phyloP scores from a whole-genome alignment of 495 filamentous ascomycete species.

The Penicillium pulvis region DNA sequence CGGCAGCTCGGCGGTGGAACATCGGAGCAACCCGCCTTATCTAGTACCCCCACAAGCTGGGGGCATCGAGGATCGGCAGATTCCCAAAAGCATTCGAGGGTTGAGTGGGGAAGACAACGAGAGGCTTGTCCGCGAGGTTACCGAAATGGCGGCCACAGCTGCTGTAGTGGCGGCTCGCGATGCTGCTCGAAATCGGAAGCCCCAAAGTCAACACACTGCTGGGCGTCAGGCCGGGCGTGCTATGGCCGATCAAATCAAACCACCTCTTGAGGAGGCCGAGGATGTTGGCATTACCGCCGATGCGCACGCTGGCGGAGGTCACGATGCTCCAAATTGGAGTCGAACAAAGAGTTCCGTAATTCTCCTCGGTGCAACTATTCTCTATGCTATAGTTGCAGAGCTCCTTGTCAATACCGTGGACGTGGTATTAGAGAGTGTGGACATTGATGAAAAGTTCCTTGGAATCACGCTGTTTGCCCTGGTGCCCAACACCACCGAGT shows the following conservation, averaged over 20 bases:
- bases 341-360: constrained; percentile 86
- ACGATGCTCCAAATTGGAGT: constrained; percentile 98
- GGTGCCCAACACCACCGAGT: constrained; percentile 98
- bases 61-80: constrained; percentile 19
- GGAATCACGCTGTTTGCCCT: constrained; percentile 96
- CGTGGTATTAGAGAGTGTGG: constrained; percentile 82
- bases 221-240: constrained; percentile 33
- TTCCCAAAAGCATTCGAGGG: constrained; percentile 49
- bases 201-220: constrained; percentile 37
- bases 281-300: constrained; percentile 44
- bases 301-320: constrained; percentile 64
- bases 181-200: constrained; percentile 55
- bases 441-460: constrained; percentile 97
- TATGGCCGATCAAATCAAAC: constrained; percentile 28
- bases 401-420: constrained; percentile 97
- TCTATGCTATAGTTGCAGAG: constrained; percentile 95
- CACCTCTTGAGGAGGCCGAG: constrained; percentile 41
- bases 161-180: constrained; percentile 88
- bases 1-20: constrained; percentile 19
- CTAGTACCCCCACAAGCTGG: constrained; percentile 63
- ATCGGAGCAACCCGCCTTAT: constrained; percentile 54
- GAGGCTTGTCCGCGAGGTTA: constrained; percentile 75
- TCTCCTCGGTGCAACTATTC: constrained; percentile 82
- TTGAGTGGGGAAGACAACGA: constrained; percentile 79
- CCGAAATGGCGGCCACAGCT: constrained; percentile 89